Base-by-base conservation (phyloP, 768 basidiomycete species). In the Lactarius deliciosus region DNA sequence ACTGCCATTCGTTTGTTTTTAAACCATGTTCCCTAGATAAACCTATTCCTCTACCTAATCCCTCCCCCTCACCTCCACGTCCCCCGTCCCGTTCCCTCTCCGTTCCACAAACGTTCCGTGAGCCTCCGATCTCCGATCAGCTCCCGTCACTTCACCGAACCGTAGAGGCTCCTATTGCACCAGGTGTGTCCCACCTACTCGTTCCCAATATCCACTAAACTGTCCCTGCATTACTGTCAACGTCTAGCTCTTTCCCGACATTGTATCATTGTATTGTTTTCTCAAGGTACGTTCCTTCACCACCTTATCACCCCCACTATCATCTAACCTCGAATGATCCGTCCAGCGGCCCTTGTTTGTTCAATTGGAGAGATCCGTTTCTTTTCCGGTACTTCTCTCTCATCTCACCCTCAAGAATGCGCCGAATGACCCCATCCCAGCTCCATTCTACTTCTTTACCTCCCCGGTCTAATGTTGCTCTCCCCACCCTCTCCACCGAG, bases 401-500 rank as follows among this genome's bases (percentile, higher is more conserved):
- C 57, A 32, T 57, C 22, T 15, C 13, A 34, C 43, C 18, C 40
- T 38, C 20, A 22, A 36, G 18, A 41, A 41, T 22, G 6, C 18
- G 32, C 43, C 0, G 11, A 64, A 38, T 67, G 34, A 28, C 20
- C 9, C 57, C 28, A 32, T 40, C 22, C n/a, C 58, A 63, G 34
- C 41, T 7, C 58, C 62, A 20, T 11, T 41, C 54, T 20, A 22
- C 28, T 60, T 63, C 25, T 45, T 50, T 63, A 63, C 43, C 54
- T 62, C 43, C 30, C 18, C 45, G 5, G 10, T 63, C 61, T 69
- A 63, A 69, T 69, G 68, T 47, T 69, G 54, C 65, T 69, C 25
- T 68, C 68, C 25, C 68, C 68, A n/a, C 61, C 65, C 45, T 60
- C 68, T 43, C 62, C 68, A 15, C 62, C 68, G 2, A 25, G 57